Evolutionary conservation across 495 filamentous ascomycete genomes (phyloP).

Genomic region (Aspergillus biplanus): DNA sequence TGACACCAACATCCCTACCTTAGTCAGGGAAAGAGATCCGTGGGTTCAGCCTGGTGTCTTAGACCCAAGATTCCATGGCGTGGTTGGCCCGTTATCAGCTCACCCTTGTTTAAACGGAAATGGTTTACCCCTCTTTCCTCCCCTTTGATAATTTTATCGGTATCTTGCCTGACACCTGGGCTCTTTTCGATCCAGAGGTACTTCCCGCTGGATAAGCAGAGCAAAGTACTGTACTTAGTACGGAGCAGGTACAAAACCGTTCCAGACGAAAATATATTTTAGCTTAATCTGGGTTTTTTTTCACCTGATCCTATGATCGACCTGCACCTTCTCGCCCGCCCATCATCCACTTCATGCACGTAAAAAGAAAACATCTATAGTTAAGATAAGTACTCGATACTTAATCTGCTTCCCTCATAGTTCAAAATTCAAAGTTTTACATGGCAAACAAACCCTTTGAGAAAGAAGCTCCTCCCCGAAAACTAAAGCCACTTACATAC

Average conservation of each 20-base stretch:
- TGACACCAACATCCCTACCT: constrained; percentile 6
- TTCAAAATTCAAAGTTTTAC: too few relatives aligned
- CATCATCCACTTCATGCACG: too few relatives aligned
- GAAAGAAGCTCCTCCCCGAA: too few relatives aligned
- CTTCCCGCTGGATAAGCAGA: neutral
- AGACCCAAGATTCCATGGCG: neutral
- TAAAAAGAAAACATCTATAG: too few relatives aligned
- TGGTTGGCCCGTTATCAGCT: constrained; percentile 15
- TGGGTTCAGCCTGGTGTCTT: constrained; percentile 14
- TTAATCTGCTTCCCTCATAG: too few relatives aligned
- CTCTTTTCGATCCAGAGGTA: neutral
- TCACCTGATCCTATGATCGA: neutral
- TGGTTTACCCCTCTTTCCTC: constrained; percentile 5
- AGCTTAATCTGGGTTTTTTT: neutral
- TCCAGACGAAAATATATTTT: too few relatives aligned
- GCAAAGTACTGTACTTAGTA: neutral
- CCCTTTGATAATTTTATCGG: neutral
- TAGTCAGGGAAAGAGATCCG: constrained; percentile 18
- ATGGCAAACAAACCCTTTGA: too few relatives aligned
- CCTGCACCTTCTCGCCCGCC: neutral
- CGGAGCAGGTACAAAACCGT: neutral
- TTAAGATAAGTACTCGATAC: too few relatives aligned
- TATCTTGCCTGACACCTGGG: neutral
- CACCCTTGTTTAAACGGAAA: constrained; percentile 15
- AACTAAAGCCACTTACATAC: too few relatives aligned